Conservation (phyloP, 129 eudicot genomes). For the Flaveria brownii region DNA sequence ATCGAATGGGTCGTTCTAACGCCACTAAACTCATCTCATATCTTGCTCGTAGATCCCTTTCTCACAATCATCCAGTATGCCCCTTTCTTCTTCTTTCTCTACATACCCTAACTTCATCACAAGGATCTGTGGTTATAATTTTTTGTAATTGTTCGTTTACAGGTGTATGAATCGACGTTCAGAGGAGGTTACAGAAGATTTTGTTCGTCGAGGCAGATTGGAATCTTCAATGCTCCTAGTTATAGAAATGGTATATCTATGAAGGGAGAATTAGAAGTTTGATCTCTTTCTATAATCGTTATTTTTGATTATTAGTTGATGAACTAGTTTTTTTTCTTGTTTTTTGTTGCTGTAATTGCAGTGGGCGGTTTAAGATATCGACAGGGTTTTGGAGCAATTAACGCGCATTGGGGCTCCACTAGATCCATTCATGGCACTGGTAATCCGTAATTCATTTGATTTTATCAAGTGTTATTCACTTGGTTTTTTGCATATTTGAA, state of each 20-base stretch:
- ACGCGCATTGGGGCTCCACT: conserved; percentile 19
- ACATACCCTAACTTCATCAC: not conserved
- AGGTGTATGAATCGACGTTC: conserved; percentile 30
- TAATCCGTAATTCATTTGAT: conserved; percentile 17
- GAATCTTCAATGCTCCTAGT: conserved; percentile 28
- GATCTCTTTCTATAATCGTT: not conserved
- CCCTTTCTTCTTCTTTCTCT: not conserved
- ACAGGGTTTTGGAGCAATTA: conserved; percentile 20
- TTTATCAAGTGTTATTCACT: not conserved
- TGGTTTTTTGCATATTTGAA: too few relatives aligned
- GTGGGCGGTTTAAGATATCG: conserved; percentile 31
- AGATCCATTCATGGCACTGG: conserved; percentile 56
- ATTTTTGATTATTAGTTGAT: not conserved
- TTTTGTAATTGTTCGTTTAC: conserved; percentile 5
- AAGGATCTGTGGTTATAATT: not conserved
- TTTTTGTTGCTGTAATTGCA: conserved; percentile 3
- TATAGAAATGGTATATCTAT: conserved; percentile 37
- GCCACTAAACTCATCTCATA: conserved; percentile 39
- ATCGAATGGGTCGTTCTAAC: conserved; percentile 45
- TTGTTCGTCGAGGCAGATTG: conserved; percentile 30
- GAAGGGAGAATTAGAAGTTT: not conserved
- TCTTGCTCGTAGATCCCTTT: conserved; percentile 49
- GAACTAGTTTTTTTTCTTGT: not conserved
- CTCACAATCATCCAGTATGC: conserved; percentile 38
- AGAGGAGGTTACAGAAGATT: conserved; percentile 30